Conservation (phyloP, 106 monocot species). For the Acanthochlamys bracteata region DNA sequence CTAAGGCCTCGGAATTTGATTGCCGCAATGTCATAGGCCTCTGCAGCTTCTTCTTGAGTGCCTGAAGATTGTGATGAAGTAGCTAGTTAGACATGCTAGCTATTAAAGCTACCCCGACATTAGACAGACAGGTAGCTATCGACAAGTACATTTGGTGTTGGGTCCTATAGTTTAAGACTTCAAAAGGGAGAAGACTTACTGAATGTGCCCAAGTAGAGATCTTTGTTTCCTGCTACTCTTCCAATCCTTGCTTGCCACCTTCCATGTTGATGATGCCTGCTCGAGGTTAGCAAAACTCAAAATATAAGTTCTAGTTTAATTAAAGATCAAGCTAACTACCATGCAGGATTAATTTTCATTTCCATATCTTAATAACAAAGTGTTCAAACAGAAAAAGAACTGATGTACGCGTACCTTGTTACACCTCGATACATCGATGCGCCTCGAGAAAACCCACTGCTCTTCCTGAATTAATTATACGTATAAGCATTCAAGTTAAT, state of each 20-base stretch:
- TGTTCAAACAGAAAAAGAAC: neutral
- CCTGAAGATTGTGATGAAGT: constrained; percentile 20
- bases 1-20: constrained; percentile 95
- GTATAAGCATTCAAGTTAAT: neutral
- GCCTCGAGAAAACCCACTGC: constrained; percentile 97
- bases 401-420: constrained; percentile 54
- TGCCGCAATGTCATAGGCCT: constrained; percentile 97
- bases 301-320: neutral
- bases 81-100: neutral
- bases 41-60: constrained; percentile 97
- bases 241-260: constrained; percentile 99
- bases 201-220: constrained; percentile 94
- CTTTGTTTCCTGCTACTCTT: constrained; percentile 95
- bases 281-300: neutral
- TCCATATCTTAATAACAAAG: too few relatives aligned
- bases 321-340: too few relatives aligned
- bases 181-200: constrained; percentile 39
- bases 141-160: neutral
- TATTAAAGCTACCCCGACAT: too few relatives aligned
- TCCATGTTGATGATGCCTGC: constrained; percentile 96
- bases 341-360: too few relatives aligned
- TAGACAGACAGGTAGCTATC: too few relatives aligned
- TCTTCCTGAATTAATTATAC: constrained; percentile 51
- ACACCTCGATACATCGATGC: constrained; percentile 96
- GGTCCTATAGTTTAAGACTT: neutral